Base-by-base conservation (phyloP, 164 flowering plant genomes). In the Berberis thunbergii region DNA sequence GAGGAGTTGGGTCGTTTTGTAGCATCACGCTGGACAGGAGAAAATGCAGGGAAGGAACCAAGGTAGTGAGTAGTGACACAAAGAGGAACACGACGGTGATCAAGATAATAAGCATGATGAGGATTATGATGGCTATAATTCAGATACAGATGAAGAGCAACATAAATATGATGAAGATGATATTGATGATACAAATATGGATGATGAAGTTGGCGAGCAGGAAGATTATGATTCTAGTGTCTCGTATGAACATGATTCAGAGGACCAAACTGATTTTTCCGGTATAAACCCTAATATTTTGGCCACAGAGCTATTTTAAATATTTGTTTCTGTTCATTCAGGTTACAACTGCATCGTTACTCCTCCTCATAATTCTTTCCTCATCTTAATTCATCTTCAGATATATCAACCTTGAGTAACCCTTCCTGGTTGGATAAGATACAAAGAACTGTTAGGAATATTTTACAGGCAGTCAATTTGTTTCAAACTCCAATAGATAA, bases 21-120 rank as follows among this genome's bases (percentile, higher is more conserved):
- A 75, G 97, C 96, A 66, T 89, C 97, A 60, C 89, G 99, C 9
- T 95, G 97, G 99, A 89, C 99, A 13, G 92, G 97, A 69, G 93
- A 84, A 77, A 85, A 75, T 57, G 49, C 80, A 60, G 89, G 60
- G 52, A 66, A 80, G 75, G 58, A 79, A 64, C 70, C 60, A 73
- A 67, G 61, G 85, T 74, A 54, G 58, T 8, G 26, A 26, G 26
- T 66, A 74, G 67, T 71, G 62, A 66, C 62, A 63, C 38, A 8
- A 67, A 53, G 75, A 70, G 70, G 64, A 64, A 55, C 69, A 73
- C 65, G 81, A 77, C 64, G 71, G 41, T 43, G 67, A 64, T 62
- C 74, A 73, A 49, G 81, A 77, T 41, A 72, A 69, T 50, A 57
- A 66, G 43, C 76, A 76, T 72, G 77, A 76, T 63, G 93, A 83